Conservation (phyloP, 2,329 filamentous ascomycete species). For the Huntiella decipiens region DNA sequence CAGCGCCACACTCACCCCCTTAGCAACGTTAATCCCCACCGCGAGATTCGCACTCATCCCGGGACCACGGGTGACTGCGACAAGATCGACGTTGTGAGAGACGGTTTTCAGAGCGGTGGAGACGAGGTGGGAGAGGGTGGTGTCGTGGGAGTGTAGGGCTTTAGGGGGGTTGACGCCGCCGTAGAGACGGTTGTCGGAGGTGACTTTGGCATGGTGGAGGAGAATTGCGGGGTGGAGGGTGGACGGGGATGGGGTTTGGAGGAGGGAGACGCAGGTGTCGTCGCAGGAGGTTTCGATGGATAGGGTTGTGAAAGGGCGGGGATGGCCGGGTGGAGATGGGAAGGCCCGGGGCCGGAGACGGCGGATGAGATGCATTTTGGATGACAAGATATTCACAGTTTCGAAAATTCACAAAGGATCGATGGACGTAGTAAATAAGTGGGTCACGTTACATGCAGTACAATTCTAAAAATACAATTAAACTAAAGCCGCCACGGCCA, state of each 20-base stretch:
- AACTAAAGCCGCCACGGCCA: constrained; percentile 10
- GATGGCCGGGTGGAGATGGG: background rate
- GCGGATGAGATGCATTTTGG: background rate
- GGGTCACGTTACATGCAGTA: no score
- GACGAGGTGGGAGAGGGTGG: constrained; percentile 49
- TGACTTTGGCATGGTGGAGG: constrained; percentile 64
- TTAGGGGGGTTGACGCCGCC: constrained; percentile 63
- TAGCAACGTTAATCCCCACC: constrained; percentile 65
- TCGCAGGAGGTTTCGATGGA: constrained; percentile 80
- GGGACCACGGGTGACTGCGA: constrained; percentile 79
- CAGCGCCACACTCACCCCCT: constrained; percentile 73
- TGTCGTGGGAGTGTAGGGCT: constrained; percentile 58
- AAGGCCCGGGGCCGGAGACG: background rate
- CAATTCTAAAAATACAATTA: background rate
- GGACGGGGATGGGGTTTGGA: constrained; percentile 23
- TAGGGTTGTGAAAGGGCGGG: constrained; percentile 32
- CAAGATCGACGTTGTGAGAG: constrained; percentile 34
- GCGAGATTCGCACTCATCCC: constrained; percentile 68
- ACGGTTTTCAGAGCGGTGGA: constrained; percentile 33
- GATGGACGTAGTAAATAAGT: no score
- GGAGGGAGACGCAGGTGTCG: constrained; percentile 74
- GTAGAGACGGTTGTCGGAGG: constrained; percentile 57
- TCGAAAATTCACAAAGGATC: no score
- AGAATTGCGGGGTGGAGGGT: constrained; percentile 30
- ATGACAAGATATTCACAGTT: no score